Percentiles rank a stretch among this genome's conserved stretches.
These are phyloP conservation scores for Malassezia restricta DNA, from an alignment of 1,284 basidiomycete genomes.

Conservation along the genomic window DNA sequence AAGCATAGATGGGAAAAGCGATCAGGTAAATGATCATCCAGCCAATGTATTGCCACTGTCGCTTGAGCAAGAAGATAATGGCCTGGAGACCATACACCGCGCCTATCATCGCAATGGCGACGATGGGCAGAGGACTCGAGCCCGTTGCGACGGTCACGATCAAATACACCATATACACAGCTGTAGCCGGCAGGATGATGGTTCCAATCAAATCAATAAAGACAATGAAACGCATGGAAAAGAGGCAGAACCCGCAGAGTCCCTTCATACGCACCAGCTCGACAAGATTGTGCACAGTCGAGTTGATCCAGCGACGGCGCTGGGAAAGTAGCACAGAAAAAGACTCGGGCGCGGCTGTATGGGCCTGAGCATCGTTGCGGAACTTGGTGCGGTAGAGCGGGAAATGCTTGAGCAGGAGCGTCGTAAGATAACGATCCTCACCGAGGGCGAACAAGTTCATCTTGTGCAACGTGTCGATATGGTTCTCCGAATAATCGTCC, in stretches of 20 bases:
- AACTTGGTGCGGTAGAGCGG: slow-evolving; percentile 68
- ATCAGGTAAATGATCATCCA: slow-evolving; percentile 53
- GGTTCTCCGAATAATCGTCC: slow-evolving; percentile 85
- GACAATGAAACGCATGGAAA: slow-evolving; percentile 97
- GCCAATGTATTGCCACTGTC: slow-evolving; percentile 45
- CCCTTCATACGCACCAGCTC: slow-evolving; percentile 84
- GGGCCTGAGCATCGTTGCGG: slow-evolving; percentile 76
- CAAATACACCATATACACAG: slow-evolving; percentile 58
- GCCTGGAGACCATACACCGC: slow-evolving; percentile 67
- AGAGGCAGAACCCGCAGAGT: slow-evolving; percentile 77
- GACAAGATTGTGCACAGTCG: slow-evolving; percentile 89
- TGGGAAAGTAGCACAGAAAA: slow-evolving; percentile 93
- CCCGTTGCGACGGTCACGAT: slow-evolving; percentile 34
- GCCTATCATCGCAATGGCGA: slow-evolving; percentile 80
- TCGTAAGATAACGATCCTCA: slow-evolving; percentile 96
- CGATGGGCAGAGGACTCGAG: slow-evolving; percentile 31
- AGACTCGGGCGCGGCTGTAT: slow-evolving; percentile 52
- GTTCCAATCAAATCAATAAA: slow-evolving; percentile 75
- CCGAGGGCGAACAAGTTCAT: slow-evolving; percentile 83
- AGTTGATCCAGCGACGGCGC: slow-evolving; percentile 98
- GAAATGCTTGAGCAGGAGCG: slow-evolving; percentile 66
- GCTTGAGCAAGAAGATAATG: slow-evolving; percentile 45
- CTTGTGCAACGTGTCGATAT: slow-evolving; percentile 85
- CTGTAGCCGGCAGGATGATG: slow-evolving; percentile 76
- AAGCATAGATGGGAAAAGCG: slow-evolving; percentile 79